Percentiles rank a stretch among this genome's conserved stretches.
Evolutionary conservation across 75 land plant species (phyloP).

Genomic region (Sequoiadendron giganteum): DNA sequence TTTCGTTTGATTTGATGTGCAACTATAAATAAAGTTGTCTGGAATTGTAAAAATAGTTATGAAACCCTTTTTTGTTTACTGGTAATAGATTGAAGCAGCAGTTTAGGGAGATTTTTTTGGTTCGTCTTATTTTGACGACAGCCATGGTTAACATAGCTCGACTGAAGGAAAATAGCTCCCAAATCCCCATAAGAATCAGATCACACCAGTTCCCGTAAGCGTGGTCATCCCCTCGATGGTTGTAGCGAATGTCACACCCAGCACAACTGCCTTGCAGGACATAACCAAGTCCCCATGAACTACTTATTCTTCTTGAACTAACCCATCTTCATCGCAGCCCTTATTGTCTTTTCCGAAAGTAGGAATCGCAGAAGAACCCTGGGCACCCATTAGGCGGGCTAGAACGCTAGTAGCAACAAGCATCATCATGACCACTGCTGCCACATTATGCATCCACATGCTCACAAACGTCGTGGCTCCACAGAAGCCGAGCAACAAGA

Average conservation of each 20-base stretch:
- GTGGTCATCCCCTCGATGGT: constrained; percentile 85
- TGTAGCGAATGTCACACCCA: constrained; percentile 67
- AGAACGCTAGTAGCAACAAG: constrained; percentile 84
- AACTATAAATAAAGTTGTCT: no score
- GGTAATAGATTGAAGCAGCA: no score
- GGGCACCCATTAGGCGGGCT: constrained; percentile 34
- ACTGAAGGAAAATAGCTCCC: constrained; percentile 61
- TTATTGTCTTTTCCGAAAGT: no score
- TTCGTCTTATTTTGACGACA: no score
- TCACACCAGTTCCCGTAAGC: constrained; percentile 82
- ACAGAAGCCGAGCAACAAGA: constrained; percentile 81
- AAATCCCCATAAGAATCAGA: constrained; percentile 77
- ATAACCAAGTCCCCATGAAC: constrained; percentile 15
- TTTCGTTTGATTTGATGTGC: no score
- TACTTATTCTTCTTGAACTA: background rate
- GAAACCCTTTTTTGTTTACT: no score
- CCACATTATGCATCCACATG: constrained; percentile 95
- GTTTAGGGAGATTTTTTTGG: no score
- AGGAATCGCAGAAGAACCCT: background rate
- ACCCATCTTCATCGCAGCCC: background rate
- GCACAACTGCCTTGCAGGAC: constrained; percentile 69
- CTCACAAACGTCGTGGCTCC: constrained; percentile 79
- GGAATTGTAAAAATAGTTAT: no score
- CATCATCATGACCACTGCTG: constrained; percentile 87
- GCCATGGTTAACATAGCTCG: no score